phyloP scores from a whole-genome alignment of 208 protist species.

The Phytomonas sp. region DNA sequence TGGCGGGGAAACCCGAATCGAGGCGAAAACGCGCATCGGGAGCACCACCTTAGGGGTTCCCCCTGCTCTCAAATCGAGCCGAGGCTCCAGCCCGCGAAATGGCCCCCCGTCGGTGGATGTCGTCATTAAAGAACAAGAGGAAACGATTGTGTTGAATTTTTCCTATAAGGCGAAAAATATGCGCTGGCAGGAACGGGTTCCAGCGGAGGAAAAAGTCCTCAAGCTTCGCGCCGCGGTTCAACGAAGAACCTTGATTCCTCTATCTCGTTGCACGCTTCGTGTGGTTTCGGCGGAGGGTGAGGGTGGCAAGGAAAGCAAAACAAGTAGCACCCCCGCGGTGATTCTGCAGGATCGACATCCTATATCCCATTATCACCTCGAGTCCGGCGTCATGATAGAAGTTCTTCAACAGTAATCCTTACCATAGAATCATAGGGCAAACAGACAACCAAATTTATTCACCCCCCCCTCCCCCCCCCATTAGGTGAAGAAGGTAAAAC shows the following conservation, averaged over 20 bases:
- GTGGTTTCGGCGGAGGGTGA: slow-evolving; percentile 13
- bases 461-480: too few relatives aligned
- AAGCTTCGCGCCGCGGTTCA: slow-evolving; percentile 70
- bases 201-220: slow-evolving; percentile 64
- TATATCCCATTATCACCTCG: slow-evolving; percentile 61
- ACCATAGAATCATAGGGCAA: background rate
- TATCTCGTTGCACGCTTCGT: slow-evolving; percentile 63
- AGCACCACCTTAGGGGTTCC: slow-evolving; percentile 52
- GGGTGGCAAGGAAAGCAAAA: background rate
- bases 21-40: slow-evolving; percentile 32
- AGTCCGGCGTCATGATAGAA: slow-evolving; percentile 57
- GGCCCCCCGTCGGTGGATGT: slow-evolving; percentile 29
- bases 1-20: slow-evolving; percentile 20
- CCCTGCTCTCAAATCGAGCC: slow-evolving; percentile 10
- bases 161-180: slow-evolving; percentile 40
- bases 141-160: slow-evolving; percentile 45
- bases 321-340: background rate
- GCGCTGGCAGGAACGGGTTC: slow-evolving; percentile 57
- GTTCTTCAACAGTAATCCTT: slow-evolving; percentile 52
- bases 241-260: slow-evolving; percentile 70
- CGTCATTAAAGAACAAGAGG: slow-evolving; percentile 56
- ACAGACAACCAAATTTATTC: background rate
- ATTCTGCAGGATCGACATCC: slow-evolving; percentile 67
- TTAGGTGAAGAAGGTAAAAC: background rate
- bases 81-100: background rate